phyloP scores from a whole-genome alignment of 2,329 filamentous ascomycete genomes.

The Xylariomycetidae sp. region DNA sequence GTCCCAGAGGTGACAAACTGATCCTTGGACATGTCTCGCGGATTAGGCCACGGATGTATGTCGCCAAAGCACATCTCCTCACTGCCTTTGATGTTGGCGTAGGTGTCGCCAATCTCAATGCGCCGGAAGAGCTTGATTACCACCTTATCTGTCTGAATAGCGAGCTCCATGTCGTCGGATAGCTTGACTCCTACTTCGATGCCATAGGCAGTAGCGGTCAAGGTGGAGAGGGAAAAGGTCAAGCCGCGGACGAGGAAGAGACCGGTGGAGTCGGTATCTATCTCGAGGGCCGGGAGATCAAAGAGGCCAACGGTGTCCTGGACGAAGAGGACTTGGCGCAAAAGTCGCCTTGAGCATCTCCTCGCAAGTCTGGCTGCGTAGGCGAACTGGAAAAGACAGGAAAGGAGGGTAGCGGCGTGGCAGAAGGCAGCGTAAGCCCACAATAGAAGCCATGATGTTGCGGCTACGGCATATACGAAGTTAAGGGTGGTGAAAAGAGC shows the following conservation, averaged over 20 bases:
- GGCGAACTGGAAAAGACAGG: constrained; percentile 44
- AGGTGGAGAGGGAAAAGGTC: constrained; percentile 43
- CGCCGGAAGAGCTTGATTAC: constrained; percentile 42
- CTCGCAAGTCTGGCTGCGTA: constrained; percentile 17
- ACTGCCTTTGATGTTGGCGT: constrained; percentile 50
- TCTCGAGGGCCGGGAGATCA: constrained; percentile 43
- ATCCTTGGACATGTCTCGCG: constrained; percentile 1
- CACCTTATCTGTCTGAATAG: constrained; percentile 45
- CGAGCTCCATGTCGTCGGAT: constrained; percentile 47
- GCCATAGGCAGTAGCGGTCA: constrained; percentile 47
- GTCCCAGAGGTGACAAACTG: not conserved
- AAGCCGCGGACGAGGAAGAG: constrained; percentile 48
- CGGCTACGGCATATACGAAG: constrained; percentile 38
- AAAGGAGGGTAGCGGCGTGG: constrained; percentile 36
- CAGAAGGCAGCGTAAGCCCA: constrained; percentile 36
- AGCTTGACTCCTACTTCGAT: constrained; percentile 49
- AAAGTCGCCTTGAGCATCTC: constrained; percentile 33
- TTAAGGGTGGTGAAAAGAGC: constrained; percentile 41
- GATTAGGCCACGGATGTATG: not conserved
- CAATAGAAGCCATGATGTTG: constrained; percentile 49
- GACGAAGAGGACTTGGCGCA: constrained; percentile 35
- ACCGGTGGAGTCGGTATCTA: constrained; percentile 48
- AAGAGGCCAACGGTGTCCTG: constrained; percentile 43
- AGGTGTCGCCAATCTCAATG: constrained; percentile 48
- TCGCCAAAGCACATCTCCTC: constrained; percentile 46